Conservation (phyloP, 805 yeast genomes). For the Zygoascus tannicola region DNA sequence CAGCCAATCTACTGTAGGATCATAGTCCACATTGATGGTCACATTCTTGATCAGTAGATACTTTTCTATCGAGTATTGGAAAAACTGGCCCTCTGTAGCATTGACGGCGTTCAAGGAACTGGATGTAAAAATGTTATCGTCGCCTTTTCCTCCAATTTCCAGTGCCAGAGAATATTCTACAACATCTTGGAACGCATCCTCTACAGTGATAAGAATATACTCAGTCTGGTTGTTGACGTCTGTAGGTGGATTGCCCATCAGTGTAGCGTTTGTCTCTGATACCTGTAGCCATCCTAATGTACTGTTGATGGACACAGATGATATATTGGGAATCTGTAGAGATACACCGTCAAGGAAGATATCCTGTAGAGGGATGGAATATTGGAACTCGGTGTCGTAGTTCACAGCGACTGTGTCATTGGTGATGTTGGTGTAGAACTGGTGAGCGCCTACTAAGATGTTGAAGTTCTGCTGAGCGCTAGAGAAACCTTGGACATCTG, state of each 20-base stretch:
- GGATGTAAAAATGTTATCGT: slow-evolving; percentile 33
- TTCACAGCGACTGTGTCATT: slow-evolving; percentile 61
- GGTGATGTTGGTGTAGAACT: slow-evolving; percentile 56
- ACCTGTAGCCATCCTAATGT: slow-evolving; percentile 67
- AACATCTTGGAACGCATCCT: slow-evolving; percentile 28
- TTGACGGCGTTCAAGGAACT: slow-evolving; percentile 46
- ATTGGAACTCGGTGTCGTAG: slow-evolving; percentile 43
- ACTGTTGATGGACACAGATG: slow-evolving; percentile 41
- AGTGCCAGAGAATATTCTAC: slow-evolving; percentile 23
- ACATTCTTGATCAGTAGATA: slow-evolving; percentile 11
- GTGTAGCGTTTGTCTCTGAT: slow-evolving; percentile 49
- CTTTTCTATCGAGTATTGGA: slow-evolving; percentile 38
- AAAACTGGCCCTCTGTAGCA: slow-evolving; percentile 55
- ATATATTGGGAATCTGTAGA: slow-evolving; percentile 44
- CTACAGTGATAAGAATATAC: slow-evolving; percentile 35
- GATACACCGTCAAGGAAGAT: slow-evolving; percentile 55
- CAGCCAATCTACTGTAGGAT: slow-evolving; percentile 49
- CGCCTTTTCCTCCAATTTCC: slow-evolving; percentile 16
- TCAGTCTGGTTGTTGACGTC: slow-evolving; percentile 30
- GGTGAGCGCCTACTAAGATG: slow-evolving; percentile 82
- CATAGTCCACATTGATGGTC: slow-evolving; percentile 17
- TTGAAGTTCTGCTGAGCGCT: slow-evolving; percentile 63
- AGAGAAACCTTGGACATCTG: slow-evolving; percentile 67
- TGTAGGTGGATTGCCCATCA: slow-evolving; percentile 57
- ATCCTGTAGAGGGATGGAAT: slow-evolving; percentile 51